Evolutionary conservation across 179 eudicot species (phyloP).

Genomic region (Heliamphora pulchella): DNA sequence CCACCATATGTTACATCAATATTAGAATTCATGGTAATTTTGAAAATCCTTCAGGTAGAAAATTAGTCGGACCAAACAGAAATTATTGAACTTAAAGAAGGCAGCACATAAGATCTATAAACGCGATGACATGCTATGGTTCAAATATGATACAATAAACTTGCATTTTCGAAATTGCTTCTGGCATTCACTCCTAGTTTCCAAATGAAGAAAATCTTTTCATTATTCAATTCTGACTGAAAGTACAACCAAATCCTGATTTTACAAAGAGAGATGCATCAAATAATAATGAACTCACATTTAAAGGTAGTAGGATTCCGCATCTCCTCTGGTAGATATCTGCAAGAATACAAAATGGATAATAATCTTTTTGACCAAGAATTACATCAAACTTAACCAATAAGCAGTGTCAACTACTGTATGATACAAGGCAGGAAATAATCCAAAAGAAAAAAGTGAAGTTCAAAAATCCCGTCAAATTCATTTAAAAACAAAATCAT

Average conservation of each 20-base stretch:
- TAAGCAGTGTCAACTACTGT: slow-evolving; percentile 1
- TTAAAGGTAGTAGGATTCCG: slow-evolving; percentile 81
- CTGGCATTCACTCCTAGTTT: not conserved
- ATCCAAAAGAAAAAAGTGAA: not conserved
- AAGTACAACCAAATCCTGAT: not conserved
- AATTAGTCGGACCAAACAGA: not conserved
- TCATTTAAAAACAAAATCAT: slow-evolving; percentile 2
- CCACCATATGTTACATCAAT: not conserved
- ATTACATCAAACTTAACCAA: slow-evolving; percentile 2
- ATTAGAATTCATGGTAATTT: not conserved
- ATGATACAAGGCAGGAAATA: not conserved
- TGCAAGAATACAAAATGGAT: slow-evolving; percentile 28
- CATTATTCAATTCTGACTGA: not conserved
- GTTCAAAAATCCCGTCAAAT: not conserved
- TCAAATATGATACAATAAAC: not conserved
- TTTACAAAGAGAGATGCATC: not conserved
- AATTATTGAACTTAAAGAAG: not conserved
- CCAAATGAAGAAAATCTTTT: not conserved
- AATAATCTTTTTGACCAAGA: not conserved
- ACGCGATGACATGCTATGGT: not conserved
- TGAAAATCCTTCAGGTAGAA: not conserved
- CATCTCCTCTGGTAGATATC: slow-evolving; percentile 97
- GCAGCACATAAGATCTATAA: not conserved
- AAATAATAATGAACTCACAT: slow-evolving; percentile 50
- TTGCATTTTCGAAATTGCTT: not conserved